Conservation (phyloP, 2,329 filamentous ascomycete genomes). For the Pseudocercospora ulei region DNA sequence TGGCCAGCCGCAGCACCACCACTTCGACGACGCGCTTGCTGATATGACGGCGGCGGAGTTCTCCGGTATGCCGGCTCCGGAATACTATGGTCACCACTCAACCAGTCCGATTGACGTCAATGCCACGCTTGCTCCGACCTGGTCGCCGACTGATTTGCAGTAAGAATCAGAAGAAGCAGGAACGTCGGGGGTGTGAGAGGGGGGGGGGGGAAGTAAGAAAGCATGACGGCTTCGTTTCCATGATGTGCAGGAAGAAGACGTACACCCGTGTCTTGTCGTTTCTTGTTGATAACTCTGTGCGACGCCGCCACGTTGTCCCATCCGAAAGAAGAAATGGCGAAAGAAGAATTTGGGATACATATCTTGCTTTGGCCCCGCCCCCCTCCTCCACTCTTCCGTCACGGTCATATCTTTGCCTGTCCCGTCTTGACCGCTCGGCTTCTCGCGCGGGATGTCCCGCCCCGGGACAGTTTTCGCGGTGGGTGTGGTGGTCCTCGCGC, state of each 20-base stretch:
- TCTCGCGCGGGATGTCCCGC: not conserved
- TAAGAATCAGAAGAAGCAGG: constrained; percentile 1
- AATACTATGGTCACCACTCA: constrained; percentile 25
- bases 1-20: constrained; percentile 17
- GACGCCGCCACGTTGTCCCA: too few relatives aligned
- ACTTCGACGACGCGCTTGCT: constrained; percentile 30
- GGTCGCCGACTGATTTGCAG: constrained; percentile 20
- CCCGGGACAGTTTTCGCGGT: too few relatives aligned
- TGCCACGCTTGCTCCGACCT: constrained; percentile 25
- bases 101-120: constrained; percentile 24
- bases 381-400: not conserved
- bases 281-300: constrained; percentile 10
- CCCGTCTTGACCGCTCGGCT: not conserved
- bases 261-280: constrained; percentile 2
- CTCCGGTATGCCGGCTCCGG: constrained; percentile 20
- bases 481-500: too few relatives aligned
- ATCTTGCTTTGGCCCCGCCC: not conserved
- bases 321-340: too few relatives aligned
- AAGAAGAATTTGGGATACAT: not conserved
- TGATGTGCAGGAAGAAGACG: not conserved
- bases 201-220: too few relatives aligned
- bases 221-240: constrained; percentile 1
- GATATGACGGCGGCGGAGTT: constrained; percentile 24
- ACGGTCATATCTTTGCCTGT: not conserved
- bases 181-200: too few relatives aligned